Evolutionary conservation across 306 rosid species (phyloP).

Genomic region (Acmispon strigosus): DNA sequence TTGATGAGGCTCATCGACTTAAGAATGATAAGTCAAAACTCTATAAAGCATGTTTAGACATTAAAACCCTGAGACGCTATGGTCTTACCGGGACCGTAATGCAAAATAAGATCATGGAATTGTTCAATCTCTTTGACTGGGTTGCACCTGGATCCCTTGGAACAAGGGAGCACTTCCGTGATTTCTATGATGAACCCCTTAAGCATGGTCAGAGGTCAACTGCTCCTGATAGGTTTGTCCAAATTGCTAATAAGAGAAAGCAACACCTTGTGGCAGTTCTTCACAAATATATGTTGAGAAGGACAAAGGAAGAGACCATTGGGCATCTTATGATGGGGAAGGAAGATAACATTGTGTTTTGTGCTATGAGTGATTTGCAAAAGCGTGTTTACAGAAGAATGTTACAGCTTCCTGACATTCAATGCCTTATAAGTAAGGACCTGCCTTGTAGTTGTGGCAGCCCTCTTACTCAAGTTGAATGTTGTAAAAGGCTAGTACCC

Average conservation of each 20-base stretch:
- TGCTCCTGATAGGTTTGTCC: slow-evolving; percentile 81
- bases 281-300: slow-evolving; percentile 76
- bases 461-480: slow-evolving; percentile 87
- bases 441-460: slow-evolving; percentile 86
- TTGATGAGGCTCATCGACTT: slow-evolving; percentile 91
- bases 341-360: slow-evolving; percentile 87
- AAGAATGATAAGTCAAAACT: slow-evolving; percentile 92
- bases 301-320: slow-evolving; percentile 95
- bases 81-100: slow-evolving; percentile 92
- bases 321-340: slow-evolving; percentile 99
- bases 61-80: slow-evolving; percentile 69
- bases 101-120: slow-evolving; percentile 94
- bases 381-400: slow-evolving; percentile 78
- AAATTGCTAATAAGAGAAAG: slow-evolving; percentile 72
- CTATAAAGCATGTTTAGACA: slow-evolving; percentile 64
- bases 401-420: slow-evolving; percentile 85
- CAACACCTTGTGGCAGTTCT: slow-evolving; percentile 65
- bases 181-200: slow-evolving; percentile 84
- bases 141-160: slow-evolving; percentile 92
- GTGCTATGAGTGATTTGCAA: slow-evolving; percentile 92
- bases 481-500: slow-evolving; percentile 82
- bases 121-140: slow-evolving; percentile 92
- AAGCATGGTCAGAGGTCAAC: slow-evolving; percentile 95
- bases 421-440: slow-evolving; percentile 83
- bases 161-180: slow-evolving; percentile 89